Evolutionary conservation across 495 filamentous ascomycete species (phyloP).

Genomic region (Podospora fimiseda): DNA sequence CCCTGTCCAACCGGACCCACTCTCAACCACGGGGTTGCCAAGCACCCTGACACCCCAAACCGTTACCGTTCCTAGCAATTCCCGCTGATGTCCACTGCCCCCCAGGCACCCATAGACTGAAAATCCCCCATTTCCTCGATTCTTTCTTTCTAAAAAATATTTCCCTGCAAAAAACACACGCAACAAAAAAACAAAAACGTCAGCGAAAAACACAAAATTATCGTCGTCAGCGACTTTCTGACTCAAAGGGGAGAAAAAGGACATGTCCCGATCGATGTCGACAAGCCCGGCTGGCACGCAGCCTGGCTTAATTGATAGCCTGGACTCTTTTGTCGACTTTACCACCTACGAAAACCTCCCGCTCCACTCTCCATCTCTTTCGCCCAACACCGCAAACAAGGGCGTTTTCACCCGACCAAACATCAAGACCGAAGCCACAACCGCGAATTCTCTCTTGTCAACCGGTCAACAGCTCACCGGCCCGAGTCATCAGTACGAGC

Average conservation of each 20-base stretch:
- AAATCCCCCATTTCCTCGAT: conserved; percentile 26
- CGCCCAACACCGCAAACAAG: conserved; percentile 34
- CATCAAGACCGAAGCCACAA: conserved; percentile 32
- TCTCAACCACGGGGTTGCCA: conserved; percentile 18
- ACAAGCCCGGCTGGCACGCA: conserved; percentile 18
- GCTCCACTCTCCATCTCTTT: conserved; percentile 43
- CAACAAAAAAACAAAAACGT: neutral
- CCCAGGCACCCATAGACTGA: conserved; percentile 30
- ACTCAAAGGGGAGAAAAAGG: conserved; percentile 1
- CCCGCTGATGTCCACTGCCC: too few relatives aligned
- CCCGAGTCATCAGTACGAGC: conserved; percentile 88
- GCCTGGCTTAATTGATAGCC: conserved; percentile 10
- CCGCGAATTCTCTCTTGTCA: conserved; percentile 26
- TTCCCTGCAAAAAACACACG: neutral
- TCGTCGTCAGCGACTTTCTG: neutral
- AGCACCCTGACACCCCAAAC: conserved; percentile 20
- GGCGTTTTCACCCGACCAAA: conserved; percentile 29
- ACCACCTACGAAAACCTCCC: conserved; percentile 39
- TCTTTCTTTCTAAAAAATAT: conserved; percentile 8
- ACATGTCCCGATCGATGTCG: conserved; percentile 26
- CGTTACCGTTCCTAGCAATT: neutral
- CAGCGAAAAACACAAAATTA: neutral
- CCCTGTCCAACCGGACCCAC: conserved; percentile 25
- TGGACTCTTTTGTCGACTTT: conserved; percentile 41
- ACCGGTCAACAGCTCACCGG: conserved; percentile 57